Percentiles rank a stretch among this genome's conserved stretches.
Evolutionary conservation across 2,329 filamentous ascomycete species (phyloP).

Genomic region (Verticillium albo-atrum): DNA sequence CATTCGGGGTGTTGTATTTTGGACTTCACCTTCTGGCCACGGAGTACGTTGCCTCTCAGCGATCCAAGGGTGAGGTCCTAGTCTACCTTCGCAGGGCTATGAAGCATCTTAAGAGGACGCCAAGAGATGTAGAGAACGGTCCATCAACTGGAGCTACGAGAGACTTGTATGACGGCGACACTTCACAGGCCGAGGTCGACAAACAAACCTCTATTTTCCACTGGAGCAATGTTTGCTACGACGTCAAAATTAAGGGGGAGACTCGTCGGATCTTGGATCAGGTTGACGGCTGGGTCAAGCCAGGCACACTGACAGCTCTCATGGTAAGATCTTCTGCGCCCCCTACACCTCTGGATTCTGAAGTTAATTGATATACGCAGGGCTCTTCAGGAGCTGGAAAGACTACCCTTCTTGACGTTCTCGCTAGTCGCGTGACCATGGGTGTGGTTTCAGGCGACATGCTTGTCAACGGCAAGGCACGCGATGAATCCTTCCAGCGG

Average conservation of each 20-base stretch:
- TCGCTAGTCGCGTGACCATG: slow-evolving; percentile 70
- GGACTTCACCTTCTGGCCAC: slow-evolving; percentile 16
- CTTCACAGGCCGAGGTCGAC: slow-evolving; percentile 12
- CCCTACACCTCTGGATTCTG: too few species aligned
- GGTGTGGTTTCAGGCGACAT: slow-evolving; percentile 69
- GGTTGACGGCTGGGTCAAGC: slow-evolving; percentile 67
- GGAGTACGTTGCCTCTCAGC: slow-evolving; percentile 4
- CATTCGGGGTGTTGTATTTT: slow-evolving; percentile 42
- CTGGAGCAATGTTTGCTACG: slow-evolving; percentile 70
- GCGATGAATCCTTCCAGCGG: slow-evolving; percentile 64
- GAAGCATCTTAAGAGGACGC: slow-evolving; percentile 51
- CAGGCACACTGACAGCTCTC: slow-evolving; percentile 48
- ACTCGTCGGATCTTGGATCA: slow-evolving; percentile 51
- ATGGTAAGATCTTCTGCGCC: slow-evolving; percentile 34
- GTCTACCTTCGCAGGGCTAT: slow-evolving; percentile 19
- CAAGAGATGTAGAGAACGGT: slow-evolving; percentile 12
- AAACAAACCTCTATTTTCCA: slow-evolving; percentile 63
- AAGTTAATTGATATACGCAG: slow-evolving; percentile 21
- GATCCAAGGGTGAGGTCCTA: slow-evolving; percentile 7
- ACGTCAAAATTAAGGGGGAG: slow-evolving; percentile 64
- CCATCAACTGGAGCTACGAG: slow-evolving; percentile 12
- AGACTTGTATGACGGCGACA: slow-evolving; percentile 11
- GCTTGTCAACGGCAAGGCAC: slow-evolving; percentile 60
- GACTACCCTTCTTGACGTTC: slow-evolving; percentile 68
- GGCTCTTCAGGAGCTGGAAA: slow-evolving; percentile 71